Percentiles rank a stretch among this genome's conserved stretches.
These are phyloP conservation scores for Cutaneotrichosporon cyanovorans DNA, from an alignment of 1,284 basidiomycete species.

Conservation along the genomic window DNA sequence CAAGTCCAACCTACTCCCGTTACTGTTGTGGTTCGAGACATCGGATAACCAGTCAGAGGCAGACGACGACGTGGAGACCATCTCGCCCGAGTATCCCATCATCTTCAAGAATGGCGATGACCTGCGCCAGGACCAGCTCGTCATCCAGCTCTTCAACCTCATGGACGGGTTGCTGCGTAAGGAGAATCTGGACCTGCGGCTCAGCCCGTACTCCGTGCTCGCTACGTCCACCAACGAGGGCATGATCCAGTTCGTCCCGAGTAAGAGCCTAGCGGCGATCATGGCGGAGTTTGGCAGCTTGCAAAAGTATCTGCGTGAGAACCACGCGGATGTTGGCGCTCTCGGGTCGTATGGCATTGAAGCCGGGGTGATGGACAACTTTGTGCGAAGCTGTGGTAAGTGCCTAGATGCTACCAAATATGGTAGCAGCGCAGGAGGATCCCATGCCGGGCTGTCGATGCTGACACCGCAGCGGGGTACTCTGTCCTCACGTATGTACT, in stretches of 20 bases:
- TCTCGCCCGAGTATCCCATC: slow-evolving; percentile 64
- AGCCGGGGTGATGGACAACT: slow-evolving; percentile 87
- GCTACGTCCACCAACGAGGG: slow-evolving; percentile 89
- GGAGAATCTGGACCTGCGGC: slow-evolving; percentile 88
- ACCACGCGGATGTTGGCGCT: slow-evolving; percentile 84
- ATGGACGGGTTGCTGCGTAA: slow-evolving; percentile 82
- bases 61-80: slow-evolving; percentile 23
- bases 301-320: slow-evolving; percentile 75
- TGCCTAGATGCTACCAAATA: background rate
- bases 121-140: slow-evolving; percentile 61
- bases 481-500: slow-evolving; percentile 96
- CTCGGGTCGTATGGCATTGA: slow-evolving; percentile 88
- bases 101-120: slow-evolving; percentile 99
- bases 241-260: slow-evolving; percentile 93
- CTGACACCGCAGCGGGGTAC: slow-evolving; percentile 92
- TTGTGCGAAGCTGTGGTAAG: slow-evolving; percentile 92
- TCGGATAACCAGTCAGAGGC: background rate
- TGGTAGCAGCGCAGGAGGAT: no score
- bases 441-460: no score
- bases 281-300: slow-evolving; percentile 87
- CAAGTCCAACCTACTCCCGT: slow-evolving; percentile 92
- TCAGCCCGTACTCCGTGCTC: slow-evolving; percentile 88
- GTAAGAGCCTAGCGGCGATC: slow-evolving; percentile 88
- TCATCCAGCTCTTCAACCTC: slow-evolving; percentile 25
- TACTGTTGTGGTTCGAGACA: slow-evolving; percentile 83